These are phyloP conservation scores for Kernera saxatilis DNA, from an alignment of 345 rosid genomes.

Conservation along the genomic window DNA sequence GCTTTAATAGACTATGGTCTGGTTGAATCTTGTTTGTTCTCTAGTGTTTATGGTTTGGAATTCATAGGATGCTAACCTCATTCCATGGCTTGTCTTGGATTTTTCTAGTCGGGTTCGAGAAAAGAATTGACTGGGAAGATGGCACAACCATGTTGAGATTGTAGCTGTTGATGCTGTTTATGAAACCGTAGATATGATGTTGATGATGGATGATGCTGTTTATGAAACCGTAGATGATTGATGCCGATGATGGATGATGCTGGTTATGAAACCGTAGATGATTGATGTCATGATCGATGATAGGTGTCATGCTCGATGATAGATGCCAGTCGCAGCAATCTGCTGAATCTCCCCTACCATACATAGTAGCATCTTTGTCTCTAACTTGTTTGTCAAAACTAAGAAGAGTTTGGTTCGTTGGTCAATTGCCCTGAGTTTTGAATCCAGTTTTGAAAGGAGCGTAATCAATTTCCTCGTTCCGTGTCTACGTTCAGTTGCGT, in stretches of 20 bases:
- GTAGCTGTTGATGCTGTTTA: constrained; percentile 78
- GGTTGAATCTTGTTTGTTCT: neutral
- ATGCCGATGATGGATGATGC: constrained; percentile 3
- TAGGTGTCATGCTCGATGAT: constrained; percentile 5
- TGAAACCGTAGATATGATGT: constrained; percentile 46
- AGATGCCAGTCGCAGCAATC: constrained; percentile 9
- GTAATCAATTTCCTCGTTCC: neutral
- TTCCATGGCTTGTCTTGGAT: constrained; percentile 34
- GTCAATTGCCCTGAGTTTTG: neutral
- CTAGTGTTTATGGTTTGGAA: neutral
- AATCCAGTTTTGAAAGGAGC: neutral
- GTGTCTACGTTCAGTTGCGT: neutral
- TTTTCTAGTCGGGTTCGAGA: constrained; percentile 63
- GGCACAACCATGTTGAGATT: constrained; percentile 50
- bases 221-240: neutral
- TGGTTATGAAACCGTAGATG: constrained; percentile 19
- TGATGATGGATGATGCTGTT: constrained; percentile 37
- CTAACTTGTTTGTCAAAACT: constrained; percentile 4
- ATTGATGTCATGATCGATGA: constrained; percentile 5
- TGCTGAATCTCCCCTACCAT: constrained; percentile 12
- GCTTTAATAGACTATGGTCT: neutral
- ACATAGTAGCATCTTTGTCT: constrained; percentile 12
- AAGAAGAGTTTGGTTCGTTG: neutral
- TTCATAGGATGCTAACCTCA: constrained; percentile 18
- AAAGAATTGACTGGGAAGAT: constrained; percentile 50